Evolutionary conservation across 768 basidiomycete genomes (phyloP), one percentile per base, ranked within the genome.

Genomic region (Epithele typhae): DNA sequence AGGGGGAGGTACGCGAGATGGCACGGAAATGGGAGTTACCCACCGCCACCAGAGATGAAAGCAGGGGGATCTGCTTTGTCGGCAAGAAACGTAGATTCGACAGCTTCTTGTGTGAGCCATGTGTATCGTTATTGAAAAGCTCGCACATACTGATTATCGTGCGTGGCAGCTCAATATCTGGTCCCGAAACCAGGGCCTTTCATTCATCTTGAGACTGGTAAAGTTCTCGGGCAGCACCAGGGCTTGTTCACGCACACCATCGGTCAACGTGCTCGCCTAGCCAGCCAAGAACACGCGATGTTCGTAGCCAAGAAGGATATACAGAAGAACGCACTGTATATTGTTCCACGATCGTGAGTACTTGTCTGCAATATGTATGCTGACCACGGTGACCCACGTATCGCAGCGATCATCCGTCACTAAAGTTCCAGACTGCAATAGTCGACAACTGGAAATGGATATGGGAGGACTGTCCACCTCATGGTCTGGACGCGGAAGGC

Each of bases 51-150:
- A 74, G 90, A 49, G 74, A 73, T 15, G 94, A 98, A 60, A 92
- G 89, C 64, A 92, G 95, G 81, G 94, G 94, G 0, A 76, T 98
- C 15, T 98, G 94, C 59, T 98, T 98, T 53, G 82, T 98, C 1
- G 94, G 93, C 4, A 79, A 93, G 59, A 81, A 84, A 58, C 71
- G 73, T 9, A 76, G 69, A 39, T 94, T 95, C 54, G 70, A 74
- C 22, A 66, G 77, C 8, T 97, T 94, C 60, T 63, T 94, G 40
- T 77, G 90, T 87, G 49, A 51, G 77, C 65, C 25, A 9, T 19
- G 19, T 30, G 11, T 30, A 14, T 14, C 27, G 27, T 14, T 30
- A 7, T 14, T 30, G 27, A 30, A 30, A 30, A 7, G 27, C 27
- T 30, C 27, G 14, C 14, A 7, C 14, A 30, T n/a, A n/a, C n/a